These are phyloP conservation scores for Agrostemma githago DNA, from an alignment of 148 eudicot genomes.

Conservation along the genomic window DNA sequence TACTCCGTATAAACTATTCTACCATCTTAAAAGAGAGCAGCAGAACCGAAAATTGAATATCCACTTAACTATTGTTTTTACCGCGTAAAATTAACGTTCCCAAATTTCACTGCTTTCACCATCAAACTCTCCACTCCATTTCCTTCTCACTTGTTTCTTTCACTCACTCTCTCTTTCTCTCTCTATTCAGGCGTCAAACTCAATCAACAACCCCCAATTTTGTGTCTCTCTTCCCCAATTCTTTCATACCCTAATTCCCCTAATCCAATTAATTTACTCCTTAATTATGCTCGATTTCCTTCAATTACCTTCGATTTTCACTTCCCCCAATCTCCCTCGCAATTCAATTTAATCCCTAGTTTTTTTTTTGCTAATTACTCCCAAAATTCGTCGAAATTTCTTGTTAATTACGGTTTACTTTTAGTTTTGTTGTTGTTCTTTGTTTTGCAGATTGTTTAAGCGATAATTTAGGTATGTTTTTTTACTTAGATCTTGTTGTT, in stretches of 20 bases:
- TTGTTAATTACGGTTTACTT: neutral
- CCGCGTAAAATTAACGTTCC: neutral
- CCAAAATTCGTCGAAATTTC: conserved; percentile 24
- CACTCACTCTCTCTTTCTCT: no score
- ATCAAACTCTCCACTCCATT: neutral
- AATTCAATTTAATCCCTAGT: neutral
- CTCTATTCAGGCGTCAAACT: conserved; percentile 2
- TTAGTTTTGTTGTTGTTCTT: neutral
- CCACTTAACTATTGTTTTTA: no score
- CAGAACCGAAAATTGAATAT: no score
- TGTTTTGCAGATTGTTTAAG: conserved; percentile 18
- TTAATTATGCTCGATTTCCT: neutral
- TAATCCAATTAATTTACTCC: neutral
- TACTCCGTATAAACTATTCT: no score
- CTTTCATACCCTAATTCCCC: neutral
- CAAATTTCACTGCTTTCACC: conserved; percentile 10
- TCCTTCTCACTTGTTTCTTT: neutral
- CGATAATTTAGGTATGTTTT: conserved; percentile 15
- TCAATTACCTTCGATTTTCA: neutral
- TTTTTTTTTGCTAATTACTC: neutral
- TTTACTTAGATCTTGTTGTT: conserved; percentile 21
- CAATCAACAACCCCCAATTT: neutral
- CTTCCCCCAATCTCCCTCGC: neutral
- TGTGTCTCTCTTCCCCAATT: neutral
- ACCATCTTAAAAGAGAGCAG: no score